These are phyloP conservation scores for Fusarium sp. DNA, from an alignment of 2,329 filamentous ascomycete genomes.

Conservation along the genomic window DNA sequence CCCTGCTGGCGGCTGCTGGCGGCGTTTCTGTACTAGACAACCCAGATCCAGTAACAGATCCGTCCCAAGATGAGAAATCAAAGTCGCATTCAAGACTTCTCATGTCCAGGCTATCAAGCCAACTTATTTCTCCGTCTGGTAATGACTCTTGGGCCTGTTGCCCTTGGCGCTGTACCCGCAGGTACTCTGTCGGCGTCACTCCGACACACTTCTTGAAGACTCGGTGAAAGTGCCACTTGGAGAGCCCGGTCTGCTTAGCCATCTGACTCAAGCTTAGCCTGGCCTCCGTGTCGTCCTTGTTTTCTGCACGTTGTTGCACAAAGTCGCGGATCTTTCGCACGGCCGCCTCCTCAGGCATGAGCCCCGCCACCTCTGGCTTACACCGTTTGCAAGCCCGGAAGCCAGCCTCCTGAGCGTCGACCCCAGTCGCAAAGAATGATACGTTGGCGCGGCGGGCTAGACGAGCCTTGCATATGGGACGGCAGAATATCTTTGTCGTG, in stretches of 20 bases:
- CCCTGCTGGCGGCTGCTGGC: conserved; percentile 13
- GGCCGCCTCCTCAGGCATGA: conserved; percentile 57
- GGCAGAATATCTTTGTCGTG: conserved; percentile 67
- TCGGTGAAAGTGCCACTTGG: conserved; percentile 69
- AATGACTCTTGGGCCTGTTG: neutral
- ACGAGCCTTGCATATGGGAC: conserved; percentile 70
- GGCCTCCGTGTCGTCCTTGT: conserved; percentile 17
- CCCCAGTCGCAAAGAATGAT: conserved; percentile 61
- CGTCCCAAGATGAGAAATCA: conserved; percentile 35
- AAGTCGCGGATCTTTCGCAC: conserved; percentile 56
- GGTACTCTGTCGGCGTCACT: conserved; percentile 56
- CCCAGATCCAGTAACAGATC: conserved; percentile 11
- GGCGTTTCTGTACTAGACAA: conserved; percentile 17
- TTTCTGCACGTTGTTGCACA: conserved; percentile 45
- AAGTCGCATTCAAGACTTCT: conserved; percentile 16
- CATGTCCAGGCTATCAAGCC: conserved; percentile 25
- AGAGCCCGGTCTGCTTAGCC: conserved; percentile 63
- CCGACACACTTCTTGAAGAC: conserved; percentile 68
- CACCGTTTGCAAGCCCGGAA: conserved; percentile 71
- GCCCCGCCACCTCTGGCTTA: conserved; percentile 55
- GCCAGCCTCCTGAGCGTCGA: conserved; percentile 59
- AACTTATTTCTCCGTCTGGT: conserved; percentile 10
- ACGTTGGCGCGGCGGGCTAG: conserved; percentile 72
- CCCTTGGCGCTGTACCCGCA: conserved; percentile 37
- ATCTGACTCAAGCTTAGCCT: conserved; percentile 57